These are phyloP conservation scores for Ostreobium quekettii DNA, from an alignment of 139 green algal genomes.

Conservation along the genomic window DNA sequence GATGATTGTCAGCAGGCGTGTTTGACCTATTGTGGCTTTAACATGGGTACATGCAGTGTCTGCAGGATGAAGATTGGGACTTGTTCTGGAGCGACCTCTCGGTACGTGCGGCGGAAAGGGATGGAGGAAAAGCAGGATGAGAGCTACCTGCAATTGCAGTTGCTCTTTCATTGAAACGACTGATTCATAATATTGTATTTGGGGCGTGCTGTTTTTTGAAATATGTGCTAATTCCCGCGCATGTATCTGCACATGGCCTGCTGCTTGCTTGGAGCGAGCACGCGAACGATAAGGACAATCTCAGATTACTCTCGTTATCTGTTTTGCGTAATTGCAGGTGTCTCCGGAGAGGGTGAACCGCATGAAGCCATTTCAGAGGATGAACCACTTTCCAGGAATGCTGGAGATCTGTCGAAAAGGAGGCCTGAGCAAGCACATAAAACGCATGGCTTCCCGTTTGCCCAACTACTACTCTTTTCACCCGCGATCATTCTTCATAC, in stretches of 20 bases:
- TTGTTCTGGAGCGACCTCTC: conserved; percentile 35
- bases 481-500: conserved; percentile 25
- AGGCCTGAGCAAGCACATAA: conserved; percentile 31
- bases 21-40: too few relatives aligned
- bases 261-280: background rate
- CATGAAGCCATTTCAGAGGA: conserved; percentile 34
- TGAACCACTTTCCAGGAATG: conserved; percentile 52
- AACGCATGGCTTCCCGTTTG: conserved; percentile 26
- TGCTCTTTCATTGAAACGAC: background rate
- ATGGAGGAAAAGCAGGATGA: background rate
- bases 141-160: background rate
- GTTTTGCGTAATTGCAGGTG: conserved; percentile 18
- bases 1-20: too few relatives aligned
- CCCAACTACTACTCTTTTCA: conserved; percentile 30
- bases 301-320: background rate
- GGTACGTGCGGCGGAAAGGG: too few relatives aligned
- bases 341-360: conserved; percentile 34
- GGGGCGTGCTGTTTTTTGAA: background rate
- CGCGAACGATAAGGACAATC: background rate
- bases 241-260: background rate
- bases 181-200: background rate
- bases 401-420: conserved; percentile 49
- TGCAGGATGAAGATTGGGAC: conserved; percentile 8
- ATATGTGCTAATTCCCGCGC: background rate
- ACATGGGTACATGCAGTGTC: too few relatives aligned